A percentile compares a stretch with the other conserved stretches of the same genome.
Conservation (phyloP, 176 grass and related monocot species). For the Juncus effusus region DNA sequence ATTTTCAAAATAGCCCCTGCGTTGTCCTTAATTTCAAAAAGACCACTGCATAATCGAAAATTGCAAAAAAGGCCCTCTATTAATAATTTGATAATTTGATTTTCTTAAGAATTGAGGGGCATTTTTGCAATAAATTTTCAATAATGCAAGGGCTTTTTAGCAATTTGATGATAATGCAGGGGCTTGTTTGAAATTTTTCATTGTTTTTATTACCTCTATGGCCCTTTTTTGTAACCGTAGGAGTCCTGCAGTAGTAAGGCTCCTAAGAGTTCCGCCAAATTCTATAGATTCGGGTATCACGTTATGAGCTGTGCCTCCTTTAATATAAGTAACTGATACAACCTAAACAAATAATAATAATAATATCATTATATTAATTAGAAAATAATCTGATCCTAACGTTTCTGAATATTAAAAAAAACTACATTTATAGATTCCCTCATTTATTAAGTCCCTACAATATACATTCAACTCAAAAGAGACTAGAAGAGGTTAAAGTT, state of each 20-base stretch:
- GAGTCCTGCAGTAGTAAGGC: slow-evolving; percentile 78
- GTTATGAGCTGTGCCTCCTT: slow-evolving; percentile 49
- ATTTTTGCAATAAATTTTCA: too few species aligned
- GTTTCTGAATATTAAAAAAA: too few species aligned
- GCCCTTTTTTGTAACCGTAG: slow-evolving; percentile 53
- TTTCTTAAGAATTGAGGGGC: too few species aligned
- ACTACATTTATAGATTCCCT: too few species aligned
- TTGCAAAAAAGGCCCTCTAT: too few species aligned
- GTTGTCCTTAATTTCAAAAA: too few species aligned
- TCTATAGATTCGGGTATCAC: slow-evolving; percentile 51
- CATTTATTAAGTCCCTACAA: too few species aligned
- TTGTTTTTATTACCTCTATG: slow-evolving; percentile 45
- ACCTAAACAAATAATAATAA: slow-evolving; percentile 47
- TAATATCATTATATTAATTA: slow-evolving; percentile 8
- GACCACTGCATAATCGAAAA: too few species aligned
- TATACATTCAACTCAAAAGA: too few species aligned
- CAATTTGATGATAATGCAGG: neutral
- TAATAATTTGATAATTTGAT: too few species aligned
- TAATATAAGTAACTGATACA: slow-evolving; percentile 71
- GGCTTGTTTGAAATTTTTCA: neutral
- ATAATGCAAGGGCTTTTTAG: neutral
- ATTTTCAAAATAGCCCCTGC: too few species aligned
- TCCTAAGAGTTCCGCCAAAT: slow-evolving; percentile 92
- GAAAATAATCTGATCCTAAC: neutral
- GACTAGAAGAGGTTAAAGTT: too few species aligned